Percentiles rank a stretch among this genome's conserved stretches.
Conservation (phyloP, 305 asterid species). For the Fraxinus sp. region DNA sequence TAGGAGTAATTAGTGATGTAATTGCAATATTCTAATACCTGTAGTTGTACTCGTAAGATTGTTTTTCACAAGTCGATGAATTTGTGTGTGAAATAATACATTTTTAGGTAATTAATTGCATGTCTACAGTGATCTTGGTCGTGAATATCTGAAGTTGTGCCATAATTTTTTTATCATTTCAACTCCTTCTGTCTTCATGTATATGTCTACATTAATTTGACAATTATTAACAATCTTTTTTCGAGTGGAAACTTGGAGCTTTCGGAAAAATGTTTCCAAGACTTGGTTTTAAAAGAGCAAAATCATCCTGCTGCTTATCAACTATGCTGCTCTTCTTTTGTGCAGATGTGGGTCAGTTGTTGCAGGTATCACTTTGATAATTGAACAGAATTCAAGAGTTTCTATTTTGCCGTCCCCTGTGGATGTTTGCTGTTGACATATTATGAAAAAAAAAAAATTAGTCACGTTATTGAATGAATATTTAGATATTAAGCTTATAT, state of each 20-base stretch:
- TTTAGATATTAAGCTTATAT: too few species aligned
- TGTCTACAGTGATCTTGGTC: too few species aligned
- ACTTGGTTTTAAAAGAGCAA: constrained; percentile 77
- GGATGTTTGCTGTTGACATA: too few species aligned
- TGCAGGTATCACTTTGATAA: constrained; percentile 53
- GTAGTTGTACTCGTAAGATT: too few species aligned
- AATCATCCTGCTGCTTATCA: constrained; percentile 86
- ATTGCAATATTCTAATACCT: constrained; percentile 19
- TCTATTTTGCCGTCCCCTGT: not conserved
- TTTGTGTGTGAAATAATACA: too few species aligned
- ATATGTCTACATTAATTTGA: constrained; percentile 24
- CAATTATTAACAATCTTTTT: constrained; percentile 23
- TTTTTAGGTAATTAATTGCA: too few species aligned
- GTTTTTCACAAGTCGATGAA: not conserved
- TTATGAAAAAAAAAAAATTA: too few species aligned
- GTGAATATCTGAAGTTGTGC: too few species aligned
- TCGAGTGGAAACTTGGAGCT: constrained; percentile 80
- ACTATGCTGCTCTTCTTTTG: constrained; percentile 80
- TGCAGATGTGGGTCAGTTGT: constrained; percentile 74
- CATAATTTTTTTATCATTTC: not conserved
- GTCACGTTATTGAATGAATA: too few species aligned
- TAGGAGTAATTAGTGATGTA: not conserved
- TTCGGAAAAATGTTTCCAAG: constrained; percentile 81
- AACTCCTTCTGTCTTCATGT: constrained; percentile 9
- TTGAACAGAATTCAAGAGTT: constrained; percentile 6